Conservation (phyloP, 768 basidiomycete genomes). For the Cystobasidium ongulense region DNA sequence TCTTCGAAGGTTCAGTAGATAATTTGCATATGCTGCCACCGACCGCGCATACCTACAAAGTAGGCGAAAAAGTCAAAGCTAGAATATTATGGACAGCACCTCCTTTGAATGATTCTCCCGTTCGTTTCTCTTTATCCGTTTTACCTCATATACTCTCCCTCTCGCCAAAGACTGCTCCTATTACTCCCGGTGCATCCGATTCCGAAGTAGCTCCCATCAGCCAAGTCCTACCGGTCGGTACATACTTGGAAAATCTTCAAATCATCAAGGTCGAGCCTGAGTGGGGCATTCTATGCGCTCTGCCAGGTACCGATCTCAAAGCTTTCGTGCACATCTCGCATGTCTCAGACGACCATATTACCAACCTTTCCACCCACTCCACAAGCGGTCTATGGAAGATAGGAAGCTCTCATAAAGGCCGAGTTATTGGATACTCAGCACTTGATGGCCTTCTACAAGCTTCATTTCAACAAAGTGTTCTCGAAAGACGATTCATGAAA, state of each 20-base stretch:
- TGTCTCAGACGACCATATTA: conserved; percentile 79
- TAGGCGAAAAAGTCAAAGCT: conserved; percentile 58
- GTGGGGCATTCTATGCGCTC: conserved; percentile 66
- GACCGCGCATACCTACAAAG: conserved; percentile 48
- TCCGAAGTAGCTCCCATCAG: conserved; percentile 46
- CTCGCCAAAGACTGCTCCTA: conserved; percentile 38
- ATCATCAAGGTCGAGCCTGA: conserved; percentile 69
- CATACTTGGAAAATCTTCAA: conserved; percentile 61
- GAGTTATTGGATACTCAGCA: conserved; percentile 74
- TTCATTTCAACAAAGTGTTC: conserved; percentile 70
- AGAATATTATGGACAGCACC: conserved; percentile 57
- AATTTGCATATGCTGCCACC: conserved; percentile 58
- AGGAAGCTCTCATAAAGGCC: conserved; percentile 69
- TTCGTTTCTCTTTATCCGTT: conserved; percentile 72
- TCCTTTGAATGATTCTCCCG: conserved; percentile 50
- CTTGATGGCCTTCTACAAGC: conserved; percentile 83
- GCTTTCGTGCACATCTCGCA: conserved; percentile 94
- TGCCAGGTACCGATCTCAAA: conserved; percentile 50
- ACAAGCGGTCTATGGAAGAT: conserved; percentile 71
- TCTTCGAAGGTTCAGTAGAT: conserved; percentile 84
- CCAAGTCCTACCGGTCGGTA: conserved; percentile 65
- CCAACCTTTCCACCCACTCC: conserved; percentile 52
- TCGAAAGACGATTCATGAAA: conserved; percentile 78
- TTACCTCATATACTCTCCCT: conserved; percentile 63
- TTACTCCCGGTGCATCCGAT: conserved; percentile 36